These are phyloP conservation scores for Arachis monticola DNA, from an alignment of 331 rosid genomes.

Conservation along the genomic window DNA sequence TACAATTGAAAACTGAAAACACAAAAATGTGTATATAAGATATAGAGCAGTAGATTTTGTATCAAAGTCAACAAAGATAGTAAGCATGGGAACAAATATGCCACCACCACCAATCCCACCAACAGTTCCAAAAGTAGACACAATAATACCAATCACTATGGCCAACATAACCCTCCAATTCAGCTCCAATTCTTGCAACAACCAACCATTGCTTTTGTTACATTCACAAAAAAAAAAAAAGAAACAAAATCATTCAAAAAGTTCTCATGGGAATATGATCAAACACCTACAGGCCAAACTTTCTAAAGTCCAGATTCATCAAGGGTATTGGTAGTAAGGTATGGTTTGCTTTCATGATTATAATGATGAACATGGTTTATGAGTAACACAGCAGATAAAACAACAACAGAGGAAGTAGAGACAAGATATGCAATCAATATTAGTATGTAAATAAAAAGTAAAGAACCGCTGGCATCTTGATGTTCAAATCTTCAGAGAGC, in stretches of 20 bases:
- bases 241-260: background rate
- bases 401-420: constrained; percentile 54
- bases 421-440: constrained; percentile 48
- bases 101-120: constrained; percentile 99
- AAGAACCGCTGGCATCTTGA: too few species aligned
- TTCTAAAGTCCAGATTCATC: constrained; percentile 30
- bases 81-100: constrained; percentile 96
- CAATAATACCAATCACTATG: constrained; percentile 84
- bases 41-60: constrained; percentile 80
- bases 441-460: too few species aligned
- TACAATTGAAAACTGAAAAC: constrained; percentile 74
- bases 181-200: constrained; percentile 60
- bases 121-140: constrained; percentile 92
- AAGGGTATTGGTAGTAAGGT: constrained; percentile 21
- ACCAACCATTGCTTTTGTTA: constrained; percentile 23
- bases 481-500: too few species aligned
- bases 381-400: constrained; percentile 57
- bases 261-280: background rate
- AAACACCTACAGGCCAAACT: constrained; percentile 78
- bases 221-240: too few species aligned
- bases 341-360: constrained; percentile 1
- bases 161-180: constrained; percentile 76
- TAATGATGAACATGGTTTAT: background rate
- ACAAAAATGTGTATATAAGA: constrained; percentile 26
- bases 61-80: constrained; percentile 82